A percentile compares a stretch with the other conserved stretches of the same genome.
phyloP scores from a whole-genome alignment of 495 filamentous ascomycete genomes.

The Neurospora sublineolata region DNA sequence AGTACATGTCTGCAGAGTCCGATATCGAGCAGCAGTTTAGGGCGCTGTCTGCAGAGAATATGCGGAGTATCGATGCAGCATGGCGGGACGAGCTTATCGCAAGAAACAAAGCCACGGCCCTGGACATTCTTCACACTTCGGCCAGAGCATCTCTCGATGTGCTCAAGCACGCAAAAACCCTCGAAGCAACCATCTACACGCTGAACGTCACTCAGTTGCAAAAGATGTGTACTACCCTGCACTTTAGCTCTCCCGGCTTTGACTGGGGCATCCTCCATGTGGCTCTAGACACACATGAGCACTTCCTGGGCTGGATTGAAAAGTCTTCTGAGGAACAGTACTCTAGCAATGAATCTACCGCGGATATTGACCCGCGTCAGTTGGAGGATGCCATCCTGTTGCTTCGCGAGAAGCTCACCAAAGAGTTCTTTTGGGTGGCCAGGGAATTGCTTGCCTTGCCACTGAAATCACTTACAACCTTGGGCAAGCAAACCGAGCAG shows the following conservation, averaged over 20 bases:
- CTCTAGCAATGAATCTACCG: conserved; percentile 15
- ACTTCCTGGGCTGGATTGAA: conserved; percentile 27
- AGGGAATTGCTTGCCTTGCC: conserved; percentile 21
- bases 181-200: conserved; percentile 25
- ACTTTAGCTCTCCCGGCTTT: conserved; percentile 23
- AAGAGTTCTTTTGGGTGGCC: conserved; percentile 30
- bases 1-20: conserved; percentile 36
- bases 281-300: conserved; percentile 27
- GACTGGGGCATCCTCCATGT: conserved; percentile 33
- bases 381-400: conserved; percentile 34
- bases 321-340: conserved; percentile 24
- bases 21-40: conserved; percentile 39
- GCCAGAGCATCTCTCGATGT: conserved; percentile 31
- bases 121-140: conserved; percentile 32
- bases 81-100: conserved; percentile 30
- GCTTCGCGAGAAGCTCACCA: conserved; percentile 28
- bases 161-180: conserved; percentile 21
- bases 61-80: conserved; percentile 24
- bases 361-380: conserved; percentile 19
- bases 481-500: conserved; percentile 16
- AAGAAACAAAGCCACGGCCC: conserved; percentile 32
- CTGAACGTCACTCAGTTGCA: conserved; percentile 33
- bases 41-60: conserved; percentile 23
- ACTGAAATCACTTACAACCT: background rate
- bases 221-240: conserved; percentile 32